A percentile compares a stretch with the other conserved stretches of the same genome.
Conservation (phyloP, 2,329 filamentous ascomycete species). For the Epichloe glyceriae region DNA sequence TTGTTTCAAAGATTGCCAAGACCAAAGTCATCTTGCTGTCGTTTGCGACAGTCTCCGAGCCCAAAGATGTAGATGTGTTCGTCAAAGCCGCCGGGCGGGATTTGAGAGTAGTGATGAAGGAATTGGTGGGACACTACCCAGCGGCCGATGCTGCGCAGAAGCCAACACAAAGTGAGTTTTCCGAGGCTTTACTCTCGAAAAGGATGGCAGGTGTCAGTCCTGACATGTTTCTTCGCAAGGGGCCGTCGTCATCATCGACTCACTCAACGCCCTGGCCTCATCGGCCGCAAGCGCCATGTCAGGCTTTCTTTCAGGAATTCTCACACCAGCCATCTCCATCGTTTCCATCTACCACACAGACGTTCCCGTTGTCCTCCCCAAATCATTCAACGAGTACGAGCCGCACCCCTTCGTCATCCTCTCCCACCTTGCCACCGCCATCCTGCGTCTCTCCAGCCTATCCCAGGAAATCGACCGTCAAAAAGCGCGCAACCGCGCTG, state of each 20-base stretch:
- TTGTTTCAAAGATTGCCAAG: constrained; percentile 38
- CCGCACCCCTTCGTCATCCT: constrained; percentile 62
- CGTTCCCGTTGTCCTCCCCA: constrained; percentile 44
- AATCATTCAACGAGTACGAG: constrained; percentile 37
- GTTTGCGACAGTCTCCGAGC: constrained; percentile 58
- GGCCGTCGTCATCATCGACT: constrained; percentile 67
- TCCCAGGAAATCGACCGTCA: constrained; percentile 62
- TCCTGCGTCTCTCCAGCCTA: constrained; percentile 62
- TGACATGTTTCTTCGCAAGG: constrained; percentile 30
- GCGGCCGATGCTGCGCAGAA: constrained; percentile 24
- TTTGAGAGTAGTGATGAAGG: constrained; percentile 41
- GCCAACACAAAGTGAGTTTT: constrained; percentile 29
- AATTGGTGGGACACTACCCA: constrained; percentile 42
- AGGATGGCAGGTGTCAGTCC: no score
- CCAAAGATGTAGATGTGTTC: constrained; percentile 52
- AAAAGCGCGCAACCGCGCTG: constrained; percentile 61
- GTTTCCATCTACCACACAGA: constrained; percentile 76
- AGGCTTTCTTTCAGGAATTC: constrained; percentile 55
- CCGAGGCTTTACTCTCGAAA: no score
- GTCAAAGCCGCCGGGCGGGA: constrained; percentile 50
- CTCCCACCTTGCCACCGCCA: constrained; percentile 75
- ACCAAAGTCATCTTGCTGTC: constrained; percentile 64
- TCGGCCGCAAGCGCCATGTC: constrained; percentile 44
- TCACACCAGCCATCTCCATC: constrained; percentile 56
- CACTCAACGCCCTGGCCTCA: constrained; percentile 53